These are phyloP conservation scores for Rhodofomes roseus DNA, from an alignment of 1,284 basidiomycete genomes.

Conservation along the genomic window DNA sequence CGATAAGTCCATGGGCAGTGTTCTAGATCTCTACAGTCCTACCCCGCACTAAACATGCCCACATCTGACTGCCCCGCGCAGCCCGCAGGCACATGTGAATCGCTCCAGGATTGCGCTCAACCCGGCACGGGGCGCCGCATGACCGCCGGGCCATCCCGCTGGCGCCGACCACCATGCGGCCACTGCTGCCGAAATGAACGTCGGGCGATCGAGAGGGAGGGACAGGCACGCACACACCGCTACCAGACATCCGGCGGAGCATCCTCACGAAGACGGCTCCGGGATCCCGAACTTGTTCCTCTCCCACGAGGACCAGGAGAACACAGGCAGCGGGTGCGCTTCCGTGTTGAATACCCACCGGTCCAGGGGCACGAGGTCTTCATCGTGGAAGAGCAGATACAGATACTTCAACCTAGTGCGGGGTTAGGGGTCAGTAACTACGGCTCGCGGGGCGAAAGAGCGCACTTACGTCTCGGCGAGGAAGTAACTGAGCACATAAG, in stretches of 20 bases:
- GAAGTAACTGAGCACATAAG: constrained; percentile 47
- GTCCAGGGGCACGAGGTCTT: constrained; percentile 58
- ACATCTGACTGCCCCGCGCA: not conserved
- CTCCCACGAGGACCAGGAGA: constrained; percentile 49
- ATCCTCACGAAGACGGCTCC: constrained; percentile 4
- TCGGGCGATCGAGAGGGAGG: not conserved
- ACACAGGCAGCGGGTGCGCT: constrained; percentile 72
- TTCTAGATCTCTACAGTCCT: not conserved
- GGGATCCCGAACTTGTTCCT: constrained; percentile 22
- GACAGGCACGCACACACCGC: not conserved
- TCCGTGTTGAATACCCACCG: constrained; percentile 85
- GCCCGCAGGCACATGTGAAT: not conserved
- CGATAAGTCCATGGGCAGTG: not conserved
- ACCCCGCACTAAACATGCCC: not conserved
- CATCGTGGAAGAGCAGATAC: constrained; percentile 57
- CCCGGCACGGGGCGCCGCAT: not conserved
- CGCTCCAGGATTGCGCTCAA: not conserved
- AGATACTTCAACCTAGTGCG: constrained; percentile 55
- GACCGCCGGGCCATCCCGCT: not conserved
- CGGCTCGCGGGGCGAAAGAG: not conserved
- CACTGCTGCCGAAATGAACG: not conserved
- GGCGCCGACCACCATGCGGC: not conserved
- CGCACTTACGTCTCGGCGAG: constrained; percentile 58
- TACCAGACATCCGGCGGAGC: not conserved
- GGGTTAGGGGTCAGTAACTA: not conserved